Conservation (phyloP, 2,329 filamentous ascomycete species). For the Pyrenophora seminiperda region DNA sequence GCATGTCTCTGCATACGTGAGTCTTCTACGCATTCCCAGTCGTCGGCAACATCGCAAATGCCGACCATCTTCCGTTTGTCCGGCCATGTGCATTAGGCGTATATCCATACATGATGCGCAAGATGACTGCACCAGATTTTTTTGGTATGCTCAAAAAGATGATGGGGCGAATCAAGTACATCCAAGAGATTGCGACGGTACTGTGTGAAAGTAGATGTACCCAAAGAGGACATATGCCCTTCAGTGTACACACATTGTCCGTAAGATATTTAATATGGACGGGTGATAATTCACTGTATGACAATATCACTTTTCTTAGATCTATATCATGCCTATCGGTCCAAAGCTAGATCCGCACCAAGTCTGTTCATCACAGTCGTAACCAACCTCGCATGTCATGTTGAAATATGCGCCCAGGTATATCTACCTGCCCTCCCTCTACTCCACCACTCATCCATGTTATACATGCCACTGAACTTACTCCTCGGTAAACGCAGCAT, state of each 20-base stretch:
- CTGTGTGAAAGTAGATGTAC: conserved; percentile 19
- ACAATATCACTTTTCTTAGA: too few species aligned
- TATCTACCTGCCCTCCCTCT: not conserved
- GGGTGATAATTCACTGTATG: too few species aligned
- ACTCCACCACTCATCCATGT: not conserved
- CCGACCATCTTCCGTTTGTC: conserved; percentile 52
- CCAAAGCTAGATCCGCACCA: too few species aligned
- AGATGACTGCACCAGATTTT: conserved; percentile 35
- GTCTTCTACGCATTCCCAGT: not conserved
- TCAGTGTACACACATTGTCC: too few species aligned
- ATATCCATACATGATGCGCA: conserved; percentile 50
- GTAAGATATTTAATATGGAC: too few species aligned
- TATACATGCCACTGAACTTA: conserved; percentile 1
- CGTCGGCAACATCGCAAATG: not conserved
- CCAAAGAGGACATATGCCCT: too few species aligned
- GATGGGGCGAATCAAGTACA: conserved; percentile 25
- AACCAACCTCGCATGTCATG: conserved; percentile 3
- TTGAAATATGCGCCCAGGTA: conserved; percentile 14
- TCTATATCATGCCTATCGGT: too few species aligned
- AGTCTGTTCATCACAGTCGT: too few species aligned
- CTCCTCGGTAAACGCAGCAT: conserved; percentile 74
- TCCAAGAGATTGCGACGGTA: conserved; percentile 36
- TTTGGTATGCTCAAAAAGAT: conserved; percentile 38
- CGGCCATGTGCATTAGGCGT: conserved; percentile 51
- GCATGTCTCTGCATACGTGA: not conserved